Evolutionary conservation across 805 yeast genomes (phyloP), one percentile per base, ranked within the genome.

Genomic region (Myxozyma geophila): DNA sequence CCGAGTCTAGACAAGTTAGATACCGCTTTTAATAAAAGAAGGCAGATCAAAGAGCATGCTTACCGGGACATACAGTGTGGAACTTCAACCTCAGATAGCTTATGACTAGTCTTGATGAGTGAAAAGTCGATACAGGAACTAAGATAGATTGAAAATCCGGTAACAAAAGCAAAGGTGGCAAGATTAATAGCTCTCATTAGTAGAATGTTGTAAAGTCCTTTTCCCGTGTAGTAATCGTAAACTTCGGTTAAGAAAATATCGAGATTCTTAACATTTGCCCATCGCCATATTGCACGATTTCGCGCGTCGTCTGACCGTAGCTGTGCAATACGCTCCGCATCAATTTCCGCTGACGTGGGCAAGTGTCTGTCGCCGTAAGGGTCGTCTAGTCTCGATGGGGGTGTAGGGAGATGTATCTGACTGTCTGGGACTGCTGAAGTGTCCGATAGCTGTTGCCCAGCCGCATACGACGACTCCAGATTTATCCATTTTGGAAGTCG

Each of bases 241-340:
- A 92, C 78, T 70, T 93, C 96, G 58, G 85, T 85, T 19, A 95
- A 79, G 71, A 93, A 95, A 52, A 85, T 83, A 77, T 95, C 99
- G 74, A 95, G 81, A 74, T 95, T 95, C 69, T 89, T 90, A 28
- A 95, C 90, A 72, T 95, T 95, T 0, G 98, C 96, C 98, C 99
- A 95, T 64, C 90, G 82, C 91, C 98, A 95, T 17, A 89, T 78
- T 0, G 98, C 96, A 54, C 91, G 79, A 72, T 92, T 97, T 63
- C 80, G 79, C 0, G 89, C 84, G 56, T 85, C 83, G 35, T 86
- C 72, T 0, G 81, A 78, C 7, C 83, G 82, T 7, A 81, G 72
- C 67, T 13, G 62, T 15, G 50, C 36, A 9, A 35, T 21, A 1
- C 51, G n/a, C 10, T 44, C 50, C 15, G 49, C 54, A 13, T 56